These are phyloP conservation scores for Kwoniella dejecticola DNA, from an alignment of 768 basidiomycete genomes.

Conservation along the genomic window DNA sequence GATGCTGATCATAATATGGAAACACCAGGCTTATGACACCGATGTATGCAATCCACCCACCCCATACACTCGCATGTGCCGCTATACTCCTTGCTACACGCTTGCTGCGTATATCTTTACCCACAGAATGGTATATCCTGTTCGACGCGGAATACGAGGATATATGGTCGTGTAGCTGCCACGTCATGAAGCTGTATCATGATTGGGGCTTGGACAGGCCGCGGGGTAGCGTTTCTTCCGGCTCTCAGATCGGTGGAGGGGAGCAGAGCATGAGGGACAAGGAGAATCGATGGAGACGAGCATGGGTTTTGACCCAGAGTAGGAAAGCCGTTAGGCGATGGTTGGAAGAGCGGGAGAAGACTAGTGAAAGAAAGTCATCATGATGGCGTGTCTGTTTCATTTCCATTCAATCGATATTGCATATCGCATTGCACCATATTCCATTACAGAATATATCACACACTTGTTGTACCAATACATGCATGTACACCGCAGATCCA, in stretches of 20 bases:
- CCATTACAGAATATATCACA: too few relatives aligned
- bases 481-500: too few relatives aligned
- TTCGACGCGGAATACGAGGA: slow-evolving; percentile 93
- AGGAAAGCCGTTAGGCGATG: slow-evolving; percentile 81
- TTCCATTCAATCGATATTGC: background rate
- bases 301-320: slow-evolving; percentile 62
- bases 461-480: too few relatives aligned
- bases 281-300: slow-evolving; percentile 56
- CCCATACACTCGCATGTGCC: slow-evolving; percentile 85
- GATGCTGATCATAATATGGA: background rate
- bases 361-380: background rate
- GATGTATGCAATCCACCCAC: slow-evolving; percentile 83
- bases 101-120: slow-evolving; percentile 69
- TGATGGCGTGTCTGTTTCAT: background rate
- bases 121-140: slow-evolving; percentile 86
- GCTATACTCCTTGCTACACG: slow-evolving; percentile 81
- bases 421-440: too few relatives aligned
- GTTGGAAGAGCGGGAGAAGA: slow-evolving; percentile 64
- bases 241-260: slow-evolving; percentile 60
- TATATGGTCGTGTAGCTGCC: slow-evolving; percentile 79
- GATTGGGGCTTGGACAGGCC: slow-evolving; percentile 40
- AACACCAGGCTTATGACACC: slow-evolving; percentile 82
- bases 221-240: background rate
- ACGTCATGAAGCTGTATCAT: slow-evolving; percentile 72
- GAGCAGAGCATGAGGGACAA: slow-evolving; percentile 57